Evolutionary conservation across 148 eudicot species (phyloP), one percentile per base, ranked within the genome.

Genomic region (Diospyros kaki): DNA sequence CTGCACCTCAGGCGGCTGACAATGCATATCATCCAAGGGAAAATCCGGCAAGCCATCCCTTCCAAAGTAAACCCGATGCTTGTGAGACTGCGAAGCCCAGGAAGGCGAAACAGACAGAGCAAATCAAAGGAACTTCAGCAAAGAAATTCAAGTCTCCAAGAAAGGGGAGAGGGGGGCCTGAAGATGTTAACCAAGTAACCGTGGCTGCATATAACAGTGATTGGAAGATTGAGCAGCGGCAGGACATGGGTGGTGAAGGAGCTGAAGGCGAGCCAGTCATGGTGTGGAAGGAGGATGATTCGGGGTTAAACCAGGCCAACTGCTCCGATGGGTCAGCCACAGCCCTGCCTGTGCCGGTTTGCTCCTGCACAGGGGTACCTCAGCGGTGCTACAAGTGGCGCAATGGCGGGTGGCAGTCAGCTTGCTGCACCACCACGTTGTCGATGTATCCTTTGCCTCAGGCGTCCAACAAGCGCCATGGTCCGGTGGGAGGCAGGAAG

Each of bases 301-400:
- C 72, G 60, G 83, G 83, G 58, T 41, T 77, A 10, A 83, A 83
- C 75, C 83, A 83, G 61, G 77, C 77, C 0, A 77, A 77, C 28
- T 28, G 28, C 28, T 83, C 77, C 48, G 86, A 83, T 6, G 86
- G 80, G 18, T 63, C 86, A 3, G 68, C 83, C 60, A 83, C 86
- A 3, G 68, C 83, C 60, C 80, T 80, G 86, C 83, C n/a, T 42
- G 42, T 61, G 42, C 65, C 65, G 2, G 65, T 61, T 61, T 61
- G 65, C 65, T 18, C 65, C 42, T 61, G 65, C 42, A 61, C 65
- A 3, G 65, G 65, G 65, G 42, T 28, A 3, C 65, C 65, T 5
- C 65, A 61, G 65, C 65, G 41, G 7, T 61, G 65, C 65, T 61
- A 61, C 14, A 61, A 61, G 42, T 61, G 65, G 65, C 41, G 65